phyloP scores from a whole-genome alignment of 179 eudicot species.

The Silene noctiflora region DNA sequence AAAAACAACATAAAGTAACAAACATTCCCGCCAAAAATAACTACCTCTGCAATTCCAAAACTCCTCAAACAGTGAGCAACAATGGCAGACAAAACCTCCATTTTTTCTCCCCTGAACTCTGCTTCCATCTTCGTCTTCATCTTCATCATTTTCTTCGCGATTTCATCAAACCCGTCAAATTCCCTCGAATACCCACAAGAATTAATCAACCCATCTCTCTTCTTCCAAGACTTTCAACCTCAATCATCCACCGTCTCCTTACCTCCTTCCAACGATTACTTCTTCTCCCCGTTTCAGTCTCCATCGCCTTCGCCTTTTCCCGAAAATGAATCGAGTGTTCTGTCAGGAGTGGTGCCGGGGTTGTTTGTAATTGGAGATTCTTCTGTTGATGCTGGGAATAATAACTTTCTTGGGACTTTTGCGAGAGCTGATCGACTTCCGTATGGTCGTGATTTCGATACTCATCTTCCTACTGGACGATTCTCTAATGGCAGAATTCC shows the following conservation, averaged over 20 bases:
- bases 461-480: conserved; percentile 60
- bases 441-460: conserved; percentile 70
- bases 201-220: conserved; percentile 15
- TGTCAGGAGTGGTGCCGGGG: conserved; percentile 12
- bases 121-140: neutral
- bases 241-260: conserved; percentile 1
- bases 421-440: conserved; percentile 63
- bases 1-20: no score
- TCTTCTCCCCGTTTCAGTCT: neutral
- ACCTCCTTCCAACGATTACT: neutral
- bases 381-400: conserved; percentile 30
- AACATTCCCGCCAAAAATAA: conserved; percentile 15
- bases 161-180: neutral
- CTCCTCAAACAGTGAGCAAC: neutral
- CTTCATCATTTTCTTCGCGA: neutral
- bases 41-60: neutral
- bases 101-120: conserved; percentile 6
- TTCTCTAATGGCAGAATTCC: conserved; percentile 45
- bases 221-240: conserved; percentile 21
- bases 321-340: neutral
- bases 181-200: conserved; percentile 20
- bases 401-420: conserved; percentile 29
- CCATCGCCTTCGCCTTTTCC: neutral
- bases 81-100: conserved; percentile 25
- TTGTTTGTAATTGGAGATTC: conserved; percentile 27